phyloP scores from a whole-genome alignment of 225 moss, liverwort and hornwort species.

The Asterella californica region DNA sequence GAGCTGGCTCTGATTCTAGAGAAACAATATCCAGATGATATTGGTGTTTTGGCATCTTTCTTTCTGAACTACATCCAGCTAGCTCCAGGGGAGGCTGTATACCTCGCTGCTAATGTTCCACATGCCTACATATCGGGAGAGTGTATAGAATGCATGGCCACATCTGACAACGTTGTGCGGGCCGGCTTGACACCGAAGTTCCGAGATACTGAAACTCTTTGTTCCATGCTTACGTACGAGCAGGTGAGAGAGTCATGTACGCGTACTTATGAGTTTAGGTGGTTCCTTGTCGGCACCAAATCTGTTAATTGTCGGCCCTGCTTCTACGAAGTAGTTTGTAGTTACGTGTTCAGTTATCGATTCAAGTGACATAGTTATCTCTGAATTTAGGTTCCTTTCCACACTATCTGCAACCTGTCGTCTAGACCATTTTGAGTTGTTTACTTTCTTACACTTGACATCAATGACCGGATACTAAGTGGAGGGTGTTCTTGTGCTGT shows the following conservation, averaged over 20 bases:
- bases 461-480: not conserved
- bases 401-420: not conserved
- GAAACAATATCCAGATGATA: slow-evolving; percentile 82
- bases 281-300: not conserved
- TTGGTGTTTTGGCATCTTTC: slow-evolving; percentile 77
- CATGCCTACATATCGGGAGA: slow-evolving; percentile 91
- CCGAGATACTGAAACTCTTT: slow-evolving; percentile 77
- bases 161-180: slow-evolving; percentile 95
- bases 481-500: not conserved
- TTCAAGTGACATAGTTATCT: not conserved
- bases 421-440: not conserved
- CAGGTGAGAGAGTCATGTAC: slow-evolving; percentile 43
- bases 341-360: not conserved
- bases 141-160: slow-evolving; percentile 94
- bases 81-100: slow-evolving; percentile 76
- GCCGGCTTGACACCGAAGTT: slow-evolving; percentile 95
- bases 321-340: too few relatives aligned
- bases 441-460: not conserved
- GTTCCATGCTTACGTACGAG: slow-evolving; percentile 87
- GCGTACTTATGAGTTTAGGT: not conserved
- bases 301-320: not conserved
- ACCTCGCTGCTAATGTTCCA: slow-evolving; percentile 77
- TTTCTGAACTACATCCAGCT: slow-evolving; percentile 73
- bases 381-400: not conserved
- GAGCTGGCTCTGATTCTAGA: slow-evolving; percentile 64